phyloP scores from a whole-genome alignment of 2,329 filamentous ascomycete genomes.

The Teratosphaeria epicoccoides region DNA sequence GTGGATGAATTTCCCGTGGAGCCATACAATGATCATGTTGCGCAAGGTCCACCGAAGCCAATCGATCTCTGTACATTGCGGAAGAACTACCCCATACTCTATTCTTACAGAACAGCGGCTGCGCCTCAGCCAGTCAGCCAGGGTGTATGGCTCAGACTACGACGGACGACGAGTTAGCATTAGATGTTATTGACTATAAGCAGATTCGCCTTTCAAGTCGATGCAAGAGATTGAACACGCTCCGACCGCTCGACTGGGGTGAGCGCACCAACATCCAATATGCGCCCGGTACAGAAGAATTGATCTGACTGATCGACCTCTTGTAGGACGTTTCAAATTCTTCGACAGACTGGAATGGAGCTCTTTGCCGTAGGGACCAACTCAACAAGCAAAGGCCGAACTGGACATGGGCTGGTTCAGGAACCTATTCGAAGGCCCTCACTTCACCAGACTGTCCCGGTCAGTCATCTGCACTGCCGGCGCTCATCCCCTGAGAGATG shows the following conservation, averaged over 20 bases:
- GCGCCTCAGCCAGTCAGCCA: not conserved
- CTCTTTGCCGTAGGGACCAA: not conserved
- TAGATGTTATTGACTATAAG: slow-evolving; percentile 1
- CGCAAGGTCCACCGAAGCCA: slow-evolving; percentile 1
- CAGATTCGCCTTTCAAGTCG: not conserved
- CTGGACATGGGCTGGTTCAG: not conserved
- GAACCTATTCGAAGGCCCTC: not conserved
- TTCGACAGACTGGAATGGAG: not conserved
- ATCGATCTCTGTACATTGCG: slow-evolving; percentile 1
- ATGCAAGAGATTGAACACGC: not conserved
- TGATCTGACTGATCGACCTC: too few relatives aligned
- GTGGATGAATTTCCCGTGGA: not conserved
- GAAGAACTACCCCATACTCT: slow-evolving; percentile 3
- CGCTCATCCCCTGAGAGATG: not conserved
- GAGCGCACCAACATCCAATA: not conserved
- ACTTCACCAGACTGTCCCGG: not conserved
- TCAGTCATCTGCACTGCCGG: not conserved
- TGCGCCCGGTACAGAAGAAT: too few relatives aligned
- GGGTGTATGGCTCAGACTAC: not conserved
- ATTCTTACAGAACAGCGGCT: slow-evolving; percentile 3
- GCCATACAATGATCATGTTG: slow-evolving; percentile 2
- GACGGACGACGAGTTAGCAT: not conserved
- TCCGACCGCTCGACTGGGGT: not conserved
- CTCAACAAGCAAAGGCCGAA: not conserved
- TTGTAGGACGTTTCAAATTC: not conserved